A percentile compares a stretch with the other conserved stretches of the same genome.
Evolutionary conservation across 2,329 filamentous ascomycete species (phyloP).

Genomic region (Penicillium olsonii): DNA sequence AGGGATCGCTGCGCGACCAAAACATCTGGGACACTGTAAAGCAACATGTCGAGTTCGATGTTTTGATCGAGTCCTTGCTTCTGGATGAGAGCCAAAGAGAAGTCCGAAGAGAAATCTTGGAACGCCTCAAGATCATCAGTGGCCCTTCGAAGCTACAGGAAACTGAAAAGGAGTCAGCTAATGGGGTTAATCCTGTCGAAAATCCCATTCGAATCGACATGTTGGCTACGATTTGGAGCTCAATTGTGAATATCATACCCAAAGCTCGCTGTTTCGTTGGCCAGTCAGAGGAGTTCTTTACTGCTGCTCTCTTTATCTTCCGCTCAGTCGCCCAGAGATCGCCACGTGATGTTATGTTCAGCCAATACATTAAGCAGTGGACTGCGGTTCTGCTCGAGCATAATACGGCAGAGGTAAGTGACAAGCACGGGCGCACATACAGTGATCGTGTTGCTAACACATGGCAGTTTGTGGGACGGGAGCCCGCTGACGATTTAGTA

Average conservation of each 20-base stretch:
- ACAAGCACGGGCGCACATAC: background rate
- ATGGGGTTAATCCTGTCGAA: conserved; percentile 24
- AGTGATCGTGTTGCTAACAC: conserved; percentile 20
- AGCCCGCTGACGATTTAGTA: conserved; percentile 46
- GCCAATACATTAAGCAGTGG: conserved; percentile 47
- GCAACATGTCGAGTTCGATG: conserved; percentile 36
- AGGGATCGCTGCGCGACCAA: conserved; percentile 50
- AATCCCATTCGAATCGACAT: conserved; percentile 39
- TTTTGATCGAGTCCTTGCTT: conserved; percentile 45
- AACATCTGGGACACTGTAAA: conserved; percentile 50
- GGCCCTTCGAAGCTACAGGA: conserved; percentile 35
- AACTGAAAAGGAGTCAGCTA: conserved; percentile 20
- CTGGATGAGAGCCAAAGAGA: conserved; percentile 45
- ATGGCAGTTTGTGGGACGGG: conserved; percentile 48
- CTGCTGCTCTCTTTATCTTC: conserved; percentile 46
- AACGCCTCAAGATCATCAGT: conserved; percentile 42
- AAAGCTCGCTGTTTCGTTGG: conserved; percentile 38
- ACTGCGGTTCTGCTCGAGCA: conserved; percentile 46
- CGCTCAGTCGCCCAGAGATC: conserved; percentile 43
- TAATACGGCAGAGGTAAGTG: conserved; percentile 43
- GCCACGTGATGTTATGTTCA: conserved; percentile 38
- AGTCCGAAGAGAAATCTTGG: conserved; percentile 42
- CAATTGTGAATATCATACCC: conserved; percentile 44
- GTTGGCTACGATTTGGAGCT: conserved; percentile 48
- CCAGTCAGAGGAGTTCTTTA: conserved; percentile 50